Percentiles rank a stretch among this genome's conserved stretches.
phyloP scores from a whole-genome alignment of 2,329 filamentous ascomycete genomes.

The Penicillium corylophilum region DNA sequence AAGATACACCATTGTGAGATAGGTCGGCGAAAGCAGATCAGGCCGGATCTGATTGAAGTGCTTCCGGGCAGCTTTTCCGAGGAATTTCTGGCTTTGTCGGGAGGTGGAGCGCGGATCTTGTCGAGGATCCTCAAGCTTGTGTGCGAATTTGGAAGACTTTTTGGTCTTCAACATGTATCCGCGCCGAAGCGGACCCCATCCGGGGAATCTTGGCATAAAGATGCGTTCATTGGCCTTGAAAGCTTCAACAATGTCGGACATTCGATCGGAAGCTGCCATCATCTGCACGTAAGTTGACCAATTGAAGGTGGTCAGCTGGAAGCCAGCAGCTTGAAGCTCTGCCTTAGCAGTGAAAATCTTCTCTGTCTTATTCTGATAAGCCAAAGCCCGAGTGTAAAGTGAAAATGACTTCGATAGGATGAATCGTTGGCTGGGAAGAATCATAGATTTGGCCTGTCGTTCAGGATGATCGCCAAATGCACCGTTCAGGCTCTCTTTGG shows the following conservation, averaged over 20 bases:
- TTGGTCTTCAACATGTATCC: constrained; percentile 33
- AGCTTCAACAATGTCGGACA: constrained; percentile 56
- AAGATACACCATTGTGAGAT: constrained; percentile 45
- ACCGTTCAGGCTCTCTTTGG: not conserved
- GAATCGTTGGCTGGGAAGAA: constrained; percentile 43
- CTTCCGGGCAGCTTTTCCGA: constrained; percentile 32
- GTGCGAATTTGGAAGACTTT: constrained; percentile 29
- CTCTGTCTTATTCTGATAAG: constrained; percentile 53
- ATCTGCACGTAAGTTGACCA: constrained; percentile 77
- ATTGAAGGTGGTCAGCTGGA: constrained; percentile 69
- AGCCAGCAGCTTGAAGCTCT: constrained; percentile 64
- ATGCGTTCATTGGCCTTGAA: constrained; percentile 72
- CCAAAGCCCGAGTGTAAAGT: constrained; percentile 54
- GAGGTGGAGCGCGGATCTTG: constrained; percentile 1
- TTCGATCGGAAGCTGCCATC: constrained; percentile 61
- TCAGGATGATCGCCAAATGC: not conserved
- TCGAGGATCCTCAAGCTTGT: constrained; percentile 32
- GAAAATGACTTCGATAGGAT: constrained; percentile 51
- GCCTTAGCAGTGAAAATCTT: constrained; percentile 54
- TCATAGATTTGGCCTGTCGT: not conserved
- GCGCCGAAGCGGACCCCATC: constrained; percentile 58
- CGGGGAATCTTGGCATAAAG: constrained; percentile 76
- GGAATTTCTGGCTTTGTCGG: constrained; percentile 18
- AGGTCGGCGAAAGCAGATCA: constrained; percentile 45
- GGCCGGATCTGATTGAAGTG: constrained; percentile 41